These are phyloP conservation scores for Salix udensis DNA, from an alignment of 345 rosid species.

Conservation along the genomic window DNA sequence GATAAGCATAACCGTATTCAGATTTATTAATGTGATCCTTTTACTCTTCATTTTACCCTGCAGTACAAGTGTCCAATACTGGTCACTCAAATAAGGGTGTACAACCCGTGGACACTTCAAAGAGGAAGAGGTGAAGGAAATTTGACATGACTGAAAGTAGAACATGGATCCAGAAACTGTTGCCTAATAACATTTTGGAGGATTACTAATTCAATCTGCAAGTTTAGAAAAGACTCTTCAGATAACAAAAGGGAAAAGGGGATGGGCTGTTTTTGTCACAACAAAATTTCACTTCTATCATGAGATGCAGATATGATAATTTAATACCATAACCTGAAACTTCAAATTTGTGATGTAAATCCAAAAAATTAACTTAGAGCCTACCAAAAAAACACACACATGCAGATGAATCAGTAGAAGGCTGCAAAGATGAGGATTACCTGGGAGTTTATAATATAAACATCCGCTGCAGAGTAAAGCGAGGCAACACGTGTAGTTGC, in stretches of 20 bases:
- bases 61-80: too few relatives aligned
- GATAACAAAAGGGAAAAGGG: neutral
- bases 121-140: too few relatives aligned
- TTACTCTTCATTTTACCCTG: too few relatives aligned
- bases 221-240: neutral
- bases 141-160: too few relatives aligned
- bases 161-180: too few relatives aligned
- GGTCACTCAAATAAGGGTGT: too few relatives aligned
- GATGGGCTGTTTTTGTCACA: neutral
- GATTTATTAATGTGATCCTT: too few relatives aligned
- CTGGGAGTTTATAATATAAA: slow-evolving; percentile 89
- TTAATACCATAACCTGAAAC: neutral
- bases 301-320: neutral
- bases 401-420: neutral
- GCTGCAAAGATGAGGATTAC: slow-evolving; percentile 30
- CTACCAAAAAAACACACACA: too few relatives aligned
- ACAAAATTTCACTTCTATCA: neutral
- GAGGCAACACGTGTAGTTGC: slow-evolving; percentile 87
- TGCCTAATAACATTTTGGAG: neutral
- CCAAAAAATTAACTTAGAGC: too few relatives aligned
- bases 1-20: too few relatives aligned
- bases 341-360: neutral
- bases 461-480: slow-evolving; percentile 92
- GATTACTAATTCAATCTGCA: neutral
- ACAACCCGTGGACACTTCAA: too few relatives aligned